Base-by-base conservation (phyloP, 495 filamentous ascomycete species). In the Evansstolkia leycettana region DNA sequence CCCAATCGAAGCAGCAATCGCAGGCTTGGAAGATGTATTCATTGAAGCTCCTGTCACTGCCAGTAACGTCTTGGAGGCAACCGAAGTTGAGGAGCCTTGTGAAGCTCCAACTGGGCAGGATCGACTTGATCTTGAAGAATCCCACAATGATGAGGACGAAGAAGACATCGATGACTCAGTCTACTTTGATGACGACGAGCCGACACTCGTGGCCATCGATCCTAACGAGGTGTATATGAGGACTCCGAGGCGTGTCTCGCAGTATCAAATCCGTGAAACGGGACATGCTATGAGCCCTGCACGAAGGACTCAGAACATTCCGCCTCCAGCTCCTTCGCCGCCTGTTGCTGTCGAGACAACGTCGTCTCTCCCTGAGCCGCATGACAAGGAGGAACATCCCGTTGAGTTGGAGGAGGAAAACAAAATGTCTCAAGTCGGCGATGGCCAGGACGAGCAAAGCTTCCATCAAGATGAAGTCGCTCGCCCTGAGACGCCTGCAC, bases 291-390 rank as follows among this genome's bases (percentile, higher is more conserved):
- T 33, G 8, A 43, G 38, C 8, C 40, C 41, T 9, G 26, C 41
- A 2, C 18, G 24, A 23, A 33, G 19, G 7, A 33, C 30, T 25
- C 36, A 41, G 14, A 27, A 31, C 11, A 41, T 34, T 6, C 34
- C 51, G 28, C 48, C 51, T 5, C 24, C 37, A 11, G 40, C 34
- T 17, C 41, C 42, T 5, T 49, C 47, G 17, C 47, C 51, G 7
- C 38, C 45, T 12, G n/a, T 20, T 2, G 31, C 11, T 6, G 31
- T 31, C 28, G 20, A 38, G 11, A 40, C 39, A 3, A 31, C 12
- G 11, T 6, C 41, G 51, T 7, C 31, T 38, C 19, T 46, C 37
- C 53, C n/a, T 7, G 11, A 24, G 17, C 13, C 45, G 31, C 27
- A 43, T 36, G 5, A 29, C 17, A 24, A 12, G 32, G 3, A 34